Conservation (phyloP, 176 grass and related monocot species). For the Musa beccarii region DNA sequence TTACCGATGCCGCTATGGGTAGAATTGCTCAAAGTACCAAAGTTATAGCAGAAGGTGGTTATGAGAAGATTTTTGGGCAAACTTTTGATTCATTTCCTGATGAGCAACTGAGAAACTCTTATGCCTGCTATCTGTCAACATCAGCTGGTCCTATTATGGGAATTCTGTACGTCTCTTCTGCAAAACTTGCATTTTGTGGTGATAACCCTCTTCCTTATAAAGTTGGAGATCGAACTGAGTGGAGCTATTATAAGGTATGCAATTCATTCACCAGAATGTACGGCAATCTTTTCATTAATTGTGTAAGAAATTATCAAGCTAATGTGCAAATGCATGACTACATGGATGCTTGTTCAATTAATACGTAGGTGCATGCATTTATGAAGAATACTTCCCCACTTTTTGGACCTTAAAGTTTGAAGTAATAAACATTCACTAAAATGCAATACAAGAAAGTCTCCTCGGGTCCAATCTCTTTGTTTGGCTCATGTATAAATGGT, state of each 20-base stretch:
- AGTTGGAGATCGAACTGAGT: not conserved
- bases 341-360: too few relatives aligned
- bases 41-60: constrained; percentile 5
- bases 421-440: too few relatives aligned
- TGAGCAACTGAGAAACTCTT: not conserved
- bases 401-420: too few relatives aligned
- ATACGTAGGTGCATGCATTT: too few relatives aligned
- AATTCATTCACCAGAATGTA: not conserved
- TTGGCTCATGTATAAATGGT: too few relatives aligned
- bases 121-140: constrained; percentile 1
- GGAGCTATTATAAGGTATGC: constrained; percentile 2
- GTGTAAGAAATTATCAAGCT: too few relatives aligned
- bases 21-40: constrained; percentile 5
- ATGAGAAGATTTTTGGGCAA: not conserved
- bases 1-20: not conserved
- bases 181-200: not conserved
- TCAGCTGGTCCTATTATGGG: constrained; percentile 2
- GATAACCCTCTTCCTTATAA: constrained; percentile 7
- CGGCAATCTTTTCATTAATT: too few relatives aligned
- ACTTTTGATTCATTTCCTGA: constrained; percentile 5
- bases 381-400: too few relatives aligned
- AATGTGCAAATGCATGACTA: too few relatives aligned
- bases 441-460: too few relatives aligned
- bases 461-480: too few relatives aligned
- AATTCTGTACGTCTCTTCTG: not conserved